These are phyloP conservation scores for Ophiognomonia clavigignenti-juglandacearum DNA, from an alignment of 2,329 filamentous ascomycete genomes.

Conservation along the genomic window DNA sequence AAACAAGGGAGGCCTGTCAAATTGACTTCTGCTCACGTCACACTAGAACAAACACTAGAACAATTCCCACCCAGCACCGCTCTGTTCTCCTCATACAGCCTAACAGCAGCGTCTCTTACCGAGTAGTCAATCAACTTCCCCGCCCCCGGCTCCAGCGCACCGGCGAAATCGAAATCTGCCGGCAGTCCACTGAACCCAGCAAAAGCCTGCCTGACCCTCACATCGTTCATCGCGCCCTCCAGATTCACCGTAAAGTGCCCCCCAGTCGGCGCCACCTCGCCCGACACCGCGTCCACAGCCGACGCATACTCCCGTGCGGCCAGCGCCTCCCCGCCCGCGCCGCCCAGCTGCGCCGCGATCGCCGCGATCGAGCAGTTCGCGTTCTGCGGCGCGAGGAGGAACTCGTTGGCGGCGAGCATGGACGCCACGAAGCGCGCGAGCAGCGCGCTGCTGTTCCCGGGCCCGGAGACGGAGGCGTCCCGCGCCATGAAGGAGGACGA, in stretches of 20 bases:
- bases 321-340: conserved; percentile 17
- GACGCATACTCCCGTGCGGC: conserved; percentile 22
- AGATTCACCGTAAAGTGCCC: conserved; percentile 23
- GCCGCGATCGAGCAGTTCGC: conserved; percentile 19
- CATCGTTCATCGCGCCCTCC: conserved; percentile 24
- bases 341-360: conserved; percentile 21
- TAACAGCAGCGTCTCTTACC: conserved; percentile 21
- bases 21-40: too few species aligned
- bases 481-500: conserved; percentile 21
- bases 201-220: conserved; percentile 22
- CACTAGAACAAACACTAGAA: neutral
- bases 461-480: conserved; percentile 12
- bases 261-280: conserved; percentile 21
- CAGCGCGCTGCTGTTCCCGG: conserved; percentile 10
- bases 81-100: conserved; percentile 6
- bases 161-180: conserved; percentile 21
- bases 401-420: conserved; percentile 25
- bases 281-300: conserved; percentile 19
- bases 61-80: neutral
- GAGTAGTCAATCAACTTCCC: conserved; percentile 26
- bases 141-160: conserved; percentile 21
- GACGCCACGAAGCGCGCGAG: conserved; percentile 22
- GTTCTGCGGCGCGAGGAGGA: conserved; percentile 18
- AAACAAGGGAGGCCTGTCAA: too few species aligned
- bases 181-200: conserved; percentile 21